Evolutionary conservation across 768 basidiomycete genomes (phyloP).

Genomic region (Pisolithus sp.): DNA sequence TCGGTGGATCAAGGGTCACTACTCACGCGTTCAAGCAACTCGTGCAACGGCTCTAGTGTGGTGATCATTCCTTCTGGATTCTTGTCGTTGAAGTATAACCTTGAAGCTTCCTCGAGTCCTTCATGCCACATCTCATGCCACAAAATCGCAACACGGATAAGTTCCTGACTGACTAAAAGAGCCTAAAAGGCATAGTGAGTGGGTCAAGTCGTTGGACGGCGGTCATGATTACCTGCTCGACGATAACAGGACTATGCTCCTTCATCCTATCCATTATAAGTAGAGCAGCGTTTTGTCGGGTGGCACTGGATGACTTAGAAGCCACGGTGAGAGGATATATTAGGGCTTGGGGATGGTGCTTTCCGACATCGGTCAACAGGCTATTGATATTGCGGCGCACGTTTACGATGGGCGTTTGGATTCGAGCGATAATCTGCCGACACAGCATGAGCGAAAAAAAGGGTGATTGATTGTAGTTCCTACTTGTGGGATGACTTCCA

Average conservation of each 20-base stretch:
- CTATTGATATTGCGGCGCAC: slow-evolving; percentile 86
- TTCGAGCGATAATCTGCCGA: slow-evolving; percentile 88
- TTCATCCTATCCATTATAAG: slow-evolving; percentile 89
- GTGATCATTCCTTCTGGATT: slow-evolving; percentile 98
- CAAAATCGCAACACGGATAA: slow-evolving; percentile 94
- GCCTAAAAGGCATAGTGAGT: slow-evolving; percentile 42
- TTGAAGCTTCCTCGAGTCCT: slow-evolving; percentile 94
- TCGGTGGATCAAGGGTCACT: not conserved
- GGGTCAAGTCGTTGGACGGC: not conserved
- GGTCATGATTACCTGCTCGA: slow-evolving; percentile 62
- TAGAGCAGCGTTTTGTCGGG: slow-evolving; percentile 76
- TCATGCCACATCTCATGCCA: slow-evolving; percentile 99
- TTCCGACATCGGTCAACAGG: slow-evolving; percentile 87
- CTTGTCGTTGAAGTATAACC: slow-evolving; percentile 93
- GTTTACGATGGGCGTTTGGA: slow-evolving; percentile 86
- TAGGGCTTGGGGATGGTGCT: slow-evolving; percentile 93
- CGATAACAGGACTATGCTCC: slow-evolving; percentile 82
- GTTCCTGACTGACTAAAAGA: slow-evolving; percentile 81
- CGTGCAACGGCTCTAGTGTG: slow-evolving; percentile 85
- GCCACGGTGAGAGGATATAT: slow-evolving; percentile 96
- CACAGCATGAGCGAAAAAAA: not conserved
- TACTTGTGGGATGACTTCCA: slow-evolving; percentile 98
- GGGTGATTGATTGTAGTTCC: slow-evolving; percentile 2
- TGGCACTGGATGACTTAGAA: slow-evolving; percentile 84
- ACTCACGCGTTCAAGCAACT: slow-evolving; percentile 78